These are phyloP conservation scores for Eucalyptus pauciflora DNA, from an alignment of 345 rosid species.

Conservation along the genomic window DNA sequence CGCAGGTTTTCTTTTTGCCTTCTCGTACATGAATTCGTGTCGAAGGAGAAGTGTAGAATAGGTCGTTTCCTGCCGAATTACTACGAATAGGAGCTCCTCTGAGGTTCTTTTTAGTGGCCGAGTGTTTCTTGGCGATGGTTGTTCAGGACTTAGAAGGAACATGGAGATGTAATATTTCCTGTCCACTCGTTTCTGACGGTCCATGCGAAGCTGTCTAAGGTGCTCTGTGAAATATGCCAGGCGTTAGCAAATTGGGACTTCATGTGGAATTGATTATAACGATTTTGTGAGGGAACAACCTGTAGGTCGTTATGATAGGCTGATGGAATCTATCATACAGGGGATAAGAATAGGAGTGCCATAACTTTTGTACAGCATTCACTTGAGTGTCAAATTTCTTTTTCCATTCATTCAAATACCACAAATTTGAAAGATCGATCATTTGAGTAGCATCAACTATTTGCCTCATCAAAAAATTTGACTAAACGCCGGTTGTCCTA, in stretches of 20 bases:
- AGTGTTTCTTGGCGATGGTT: background rate
- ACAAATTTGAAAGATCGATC: no score
- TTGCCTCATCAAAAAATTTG: fast-evolving
- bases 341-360: fast-evolving
- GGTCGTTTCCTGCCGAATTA: background rate
- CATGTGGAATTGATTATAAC: background rate
- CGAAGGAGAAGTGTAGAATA: background rate
- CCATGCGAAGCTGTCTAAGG: background rate
- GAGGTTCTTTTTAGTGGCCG: background rate
- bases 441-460: fast-evolving
- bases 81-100: background rate
- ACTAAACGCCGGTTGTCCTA: fast-evolving
- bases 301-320: background rate
- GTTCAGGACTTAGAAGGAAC: no score
- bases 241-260: background rate
- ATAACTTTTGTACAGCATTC: no score
- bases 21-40: background rate
- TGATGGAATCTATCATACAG: fast-evolving
- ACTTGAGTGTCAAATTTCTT: no score
- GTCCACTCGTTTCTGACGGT: background rate
- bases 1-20: background rate
- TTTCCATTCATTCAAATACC: fast-evolving
- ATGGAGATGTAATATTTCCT: no score
- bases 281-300: background rate
- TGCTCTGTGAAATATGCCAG: background rate